These are phyloP conservation scores for Syzygium syzygioides DNA, from an alignment of 441 rosid genomes.

Conservation along the genomic window DNA sequence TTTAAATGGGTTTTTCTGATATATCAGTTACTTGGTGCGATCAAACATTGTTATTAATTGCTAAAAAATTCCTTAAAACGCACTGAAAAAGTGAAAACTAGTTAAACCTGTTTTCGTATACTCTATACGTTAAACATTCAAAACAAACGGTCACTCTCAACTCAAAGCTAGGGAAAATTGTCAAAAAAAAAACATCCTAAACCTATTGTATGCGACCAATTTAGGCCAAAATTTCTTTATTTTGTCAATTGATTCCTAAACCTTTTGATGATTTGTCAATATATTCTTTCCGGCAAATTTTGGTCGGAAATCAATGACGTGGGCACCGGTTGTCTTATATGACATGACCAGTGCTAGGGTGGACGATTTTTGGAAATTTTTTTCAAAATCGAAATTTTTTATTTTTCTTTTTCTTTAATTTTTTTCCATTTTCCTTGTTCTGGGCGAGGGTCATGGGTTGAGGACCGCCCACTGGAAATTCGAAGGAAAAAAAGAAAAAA, in stretches of 20 bases:
- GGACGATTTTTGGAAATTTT: neutral
- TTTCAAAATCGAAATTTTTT: neutral
- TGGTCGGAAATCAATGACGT: accelerated
- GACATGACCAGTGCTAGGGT: accelerated
- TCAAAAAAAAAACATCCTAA: neutral
- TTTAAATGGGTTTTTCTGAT: neutral
- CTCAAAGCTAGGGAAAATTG: neutral
- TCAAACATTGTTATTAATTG: neutral
- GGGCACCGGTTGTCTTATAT: accelerated
- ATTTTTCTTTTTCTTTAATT: accelerated
- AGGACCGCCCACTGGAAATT: accelerated
- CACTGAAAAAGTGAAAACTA: neutral
- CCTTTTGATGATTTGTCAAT: neutral
- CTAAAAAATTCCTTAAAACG: neutral
- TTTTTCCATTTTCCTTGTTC: neutral
- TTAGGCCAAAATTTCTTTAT: accelerated
- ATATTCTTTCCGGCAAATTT: accelerated
- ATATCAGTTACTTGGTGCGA: neutral
- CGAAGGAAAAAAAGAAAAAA: neutral
- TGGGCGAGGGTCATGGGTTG: neutral
- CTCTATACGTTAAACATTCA: neutral
- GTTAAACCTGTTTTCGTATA: neutral
- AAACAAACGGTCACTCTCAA: neutral
- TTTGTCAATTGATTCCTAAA: neutral
- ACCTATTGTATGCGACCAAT: neutral